Percentiles rank a stretch among this genome's conserved stretches.
Evolutionary conservation across 1,284 basidiomycete genomes (phyloP).

Genomic region (Hemileia vastatrix): DNA sequence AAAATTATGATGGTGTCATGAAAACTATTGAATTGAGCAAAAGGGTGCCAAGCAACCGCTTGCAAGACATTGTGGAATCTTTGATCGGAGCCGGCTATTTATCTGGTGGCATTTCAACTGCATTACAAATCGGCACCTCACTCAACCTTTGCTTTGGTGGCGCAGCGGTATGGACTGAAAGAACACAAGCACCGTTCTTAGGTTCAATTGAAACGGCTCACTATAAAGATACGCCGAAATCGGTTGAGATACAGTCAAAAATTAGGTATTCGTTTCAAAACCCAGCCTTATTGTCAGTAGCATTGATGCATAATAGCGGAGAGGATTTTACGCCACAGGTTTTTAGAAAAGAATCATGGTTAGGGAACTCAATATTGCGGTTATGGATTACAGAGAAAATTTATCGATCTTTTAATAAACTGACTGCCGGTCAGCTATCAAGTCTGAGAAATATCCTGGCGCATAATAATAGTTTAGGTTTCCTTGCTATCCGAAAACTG

Average conservation of each 20-base stretch:
- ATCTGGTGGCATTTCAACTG: slow-evolving; percentile 58
- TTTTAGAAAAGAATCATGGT: slow-evolving; percentile 71
- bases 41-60: slow-evolving; percentile 55
- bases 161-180: slow-evolving; percentile 33
- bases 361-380: slow-evolving; percentile 69
- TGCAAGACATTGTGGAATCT: slow-evolving; percentile 77
- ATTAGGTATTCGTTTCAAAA: slow-evolving; percentile 62
- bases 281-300: slow-evolving; percentile 58
- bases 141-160: slow-evolving; percentile 64
- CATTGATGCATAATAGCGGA: slow-evolving; percentile 69
- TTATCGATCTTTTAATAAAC: slow-evolving; percentile 57
- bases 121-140: slow-evolving; percentile 55
- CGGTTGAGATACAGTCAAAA: slow-evolving; percentile 53
- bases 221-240: slow-evolving; percentile 34
- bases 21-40: slow-evolving; percentile 43
- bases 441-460: slow-evolving; percentile 60
- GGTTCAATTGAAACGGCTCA: not conserved
- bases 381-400: slow-evolving; percentile 61
- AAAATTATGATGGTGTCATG: slow-evolving; percentile 42
- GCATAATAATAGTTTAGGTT: slow-evolving; percentile 60
- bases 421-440: slow-evolving; percentile 63
- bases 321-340: slow-evolving; percentile 53
- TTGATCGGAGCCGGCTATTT: slow-evolving; percentile 62
- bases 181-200: slow-evolving; percentile 24
- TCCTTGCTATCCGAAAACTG: slow-evolving; percentile 57